Base-by-base conservation (phyloP, 257 asterid genomes). In the Nicotiana benthamiana region DNA sequence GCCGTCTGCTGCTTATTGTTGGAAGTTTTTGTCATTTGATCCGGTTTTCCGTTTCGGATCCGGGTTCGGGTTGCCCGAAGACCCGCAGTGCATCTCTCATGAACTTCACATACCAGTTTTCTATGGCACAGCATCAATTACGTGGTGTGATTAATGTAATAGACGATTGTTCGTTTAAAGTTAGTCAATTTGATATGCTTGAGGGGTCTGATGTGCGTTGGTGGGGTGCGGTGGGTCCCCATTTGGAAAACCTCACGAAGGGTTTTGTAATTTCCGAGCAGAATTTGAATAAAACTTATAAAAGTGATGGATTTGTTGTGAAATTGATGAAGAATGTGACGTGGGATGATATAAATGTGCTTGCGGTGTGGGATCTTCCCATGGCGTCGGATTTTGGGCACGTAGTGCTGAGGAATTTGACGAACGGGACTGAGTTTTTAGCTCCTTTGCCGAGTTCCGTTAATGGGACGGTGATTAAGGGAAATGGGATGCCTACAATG, bases 61-160 rank as follows among this genome's bases (percentile, higher is more conserved):
- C 89, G 83, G 93, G 84, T 79, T 56, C 59, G 57, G 87, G 30
- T 18, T 96, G 99, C 84, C 74, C 91, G 17, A 84, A 81, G 67
- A 88, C 90, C 85, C 60, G 18, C 30, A 89, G 88, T 30, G 79
- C 93, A 82, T 84, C 94, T 32, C 87, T 91, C 3, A 66, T 87
- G 80, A 92, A 96, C 89, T 90, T 88, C 91, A 90, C 95, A 51
- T 92, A 97, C 66, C 91, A 91, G 80, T 94, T 96, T 85, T 82
- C 87, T 83, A 91, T 93, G 97, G 95, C 87, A n/a, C 99, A 96
- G 80, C 99, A 96, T 86, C 99, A 96, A 87, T 90, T 96, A 79
- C 95, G 99, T 11, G 99, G 98, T 18, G 84, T 85, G 26, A 72
- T 96, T 27, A 86, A 93, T 60, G 82, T 96, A 56, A 59, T 90